Conservation (phyloP, 306 rosid species). For the Hippophae rhamnoides region DNA sequence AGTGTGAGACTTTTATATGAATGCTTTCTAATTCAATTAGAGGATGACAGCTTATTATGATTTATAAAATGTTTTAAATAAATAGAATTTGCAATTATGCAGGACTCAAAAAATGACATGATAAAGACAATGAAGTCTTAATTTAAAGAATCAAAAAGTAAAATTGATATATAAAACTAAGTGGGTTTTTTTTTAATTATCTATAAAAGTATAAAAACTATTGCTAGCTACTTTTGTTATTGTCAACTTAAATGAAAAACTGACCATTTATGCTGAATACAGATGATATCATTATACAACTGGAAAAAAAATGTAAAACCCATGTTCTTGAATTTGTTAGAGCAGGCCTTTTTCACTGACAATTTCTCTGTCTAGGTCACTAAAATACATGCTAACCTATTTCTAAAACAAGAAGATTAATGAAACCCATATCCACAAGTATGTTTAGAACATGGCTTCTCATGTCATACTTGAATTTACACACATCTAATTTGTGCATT, state of each 20-base stretch:
- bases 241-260: constrained; percentile 11
- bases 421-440: constrained; percentile 2
- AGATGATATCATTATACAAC: background rate
- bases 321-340: constrained; percentile 5
- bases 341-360: too few relatives aligned
- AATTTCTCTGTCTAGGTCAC: too few relatives aligned
- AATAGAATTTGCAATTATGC: background rate
- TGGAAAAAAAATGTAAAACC: background rate
- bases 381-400: too few relatives aligned
- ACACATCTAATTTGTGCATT: background rate
- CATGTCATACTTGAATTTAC: background rate
- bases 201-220: constrained; percentile 25
- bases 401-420: too few relatives aligned
- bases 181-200: constrained; percentile 25
- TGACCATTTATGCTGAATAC: constrained; percentile 14
- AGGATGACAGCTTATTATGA: too few relatives aligned
- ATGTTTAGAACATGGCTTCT: background rate
- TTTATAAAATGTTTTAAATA: too few relatives aligned
- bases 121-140: too few relatives aligned
- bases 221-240: constrained; percentile 18
- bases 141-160: background rate
- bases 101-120: background rate
- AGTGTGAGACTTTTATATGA: too few relatives aligned
- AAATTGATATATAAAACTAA: constrained; percentile 26
- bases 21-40: too few relatives aligned